These are phyloP conservation scores for Hericium alpestre DNA, from an alignment of 768 basidiomycete species.

Conservation along the genomic window DNA sequence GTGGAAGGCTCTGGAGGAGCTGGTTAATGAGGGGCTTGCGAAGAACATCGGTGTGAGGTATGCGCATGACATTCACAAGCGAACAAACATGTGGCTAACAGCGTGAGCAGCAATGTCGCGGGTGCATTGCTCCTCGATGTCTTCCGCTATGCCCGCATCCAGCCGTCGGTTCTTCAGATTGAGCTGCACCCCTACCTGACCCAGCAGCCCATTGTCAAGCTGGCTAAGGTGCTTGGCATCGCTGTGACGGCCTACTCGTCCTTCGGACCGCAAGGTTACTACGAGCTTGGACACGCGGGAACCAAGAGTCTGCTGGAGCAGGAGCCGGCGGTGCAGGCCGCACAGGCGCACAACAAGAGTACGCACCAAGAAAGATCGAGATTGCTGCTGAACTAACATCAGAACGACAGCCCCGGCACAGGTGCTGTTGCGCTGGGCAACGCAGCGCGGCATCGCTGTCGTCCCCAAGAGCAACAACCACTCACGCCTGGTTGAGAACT, in stretches of 20 bases:
- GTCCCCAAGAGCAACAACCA: slow-evolving; percentile 37
- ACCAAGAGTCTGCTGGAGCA: slow-evolving; percentile 44
- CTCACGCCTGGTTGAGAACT: slow-evolving; percentile 31
- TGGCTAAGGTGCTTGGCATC: slow-evolving; percentile 34
- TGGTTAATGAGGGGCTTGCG: slow-evolving; percentile 57
- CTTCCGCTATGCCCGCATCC: slow-evolving; percentile 62
- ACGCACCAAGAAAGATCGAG: slow-evolving; percentile 4
- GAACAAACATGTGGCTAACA: background rate
- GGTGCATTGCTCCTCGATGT: slow-evolving; percentile 67
- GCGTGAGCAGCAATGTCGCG: slow-evolving; percentile 51
- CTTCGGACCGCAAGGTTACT: slow-evolving; percentile 42
- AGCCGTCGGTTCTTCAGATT: slow-evolving; percentile 48
- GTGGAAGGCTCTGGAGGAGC: slow-evolving; percentile 72
- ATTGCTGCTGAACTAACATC: background rate
- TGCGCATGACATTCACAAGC: background rate
- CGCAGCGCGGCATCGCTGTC: slow-evolving; percentile 36
- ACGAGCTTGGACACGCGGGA: slow-evolving; percentile 51
- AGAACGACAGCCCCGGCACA: slow-evolving; percentile 27
- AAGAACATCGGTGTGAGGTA: slow-evolving; percentile 77
- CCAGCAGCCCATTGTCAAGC: slow-evolving; percentile 35
- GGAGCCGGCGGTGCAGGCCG: slow-evolving; percentile 32
- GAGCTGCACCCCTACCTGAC: slow-evolving; percentile 49
- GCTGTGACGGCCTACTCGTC: slow-evolving; percentile 48
- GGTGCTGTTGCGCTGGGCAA: slow-evolving; percentile 39
- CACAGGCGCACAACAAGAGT: slow-evolving; percentile 46